Percentiles rank a stretch among this genome's conserved stretches.
phyloP scores from a whole-genome alignment of 129 eudicot species.

The Dittrichia graveolens region DNA sequence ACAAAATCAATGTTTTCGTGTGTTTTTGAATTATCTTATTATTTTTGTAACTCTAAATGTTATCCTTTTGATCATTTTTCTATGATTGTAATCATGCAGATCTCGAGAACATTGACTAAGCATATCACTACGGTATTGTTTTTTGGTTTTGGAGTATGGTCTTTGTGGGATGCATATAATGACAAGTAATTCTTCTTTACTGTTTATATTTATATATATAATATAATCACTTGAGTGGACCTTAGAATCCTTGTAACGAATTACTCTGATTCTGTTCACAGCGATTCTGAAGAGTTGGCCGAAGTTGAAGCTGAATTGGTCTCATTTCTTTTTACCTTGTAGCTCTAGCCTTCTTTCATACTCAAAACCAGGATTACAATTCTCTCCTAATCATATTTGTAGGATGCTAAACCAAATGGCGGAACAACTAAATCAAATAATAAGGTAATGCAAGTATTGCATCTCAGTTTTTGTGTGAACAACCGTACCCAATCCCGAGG shows the following conservation, averaged over 20 bases:
- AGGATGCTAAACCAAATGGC: slow-evolving; percentile 74
- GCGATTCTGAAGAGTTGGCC: slow-evolving; percentile 64
- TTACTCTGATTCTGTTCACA: slow-evolving; percentile 25
- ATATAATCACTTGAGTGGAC: neutral
- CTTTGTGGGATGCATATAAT: slow-evolving; percentile 89
- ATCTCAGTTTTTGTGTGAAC: neutral
- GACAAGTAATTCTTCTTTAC: slow-evolving; percentile 47
- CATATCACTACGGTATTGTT: slow-evolving; percentile 79
- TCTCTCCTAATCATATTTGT: slow-evolving; percentile 21
- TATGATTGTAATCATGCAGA: slow-evolving; percentile 47
- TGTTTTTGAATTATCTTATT: neutral
- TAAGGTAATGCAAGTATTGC: slow-evolving; percentile 50
- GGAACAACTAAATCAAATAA: slow-evolving; percentile 38
- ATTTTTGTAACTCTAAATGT: neutral
- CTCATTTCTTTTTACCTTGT: slow-evolving; percentile 18
- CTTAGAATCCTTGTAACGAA: neutral
- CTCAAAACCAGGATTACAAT: neutral
- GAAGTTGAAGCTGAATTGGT: slow-evolving; percentile 95
- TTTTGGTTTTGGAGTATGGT: slow-evolving; percentile 90
- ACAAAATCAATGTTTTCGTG: neutral
- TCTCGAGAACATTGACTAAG: slow-evolving; percentile 71
- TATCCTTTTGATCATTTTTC: neutral
- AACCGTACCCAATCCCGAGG: no score
- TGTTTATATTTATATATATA: neutral
- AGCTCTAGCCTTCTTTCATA: neutral